phyloP scores from a whole-genome alignment of 2,329 filamentous ascomycete genomes.

The Colletotrichum camelliae region DNA sequence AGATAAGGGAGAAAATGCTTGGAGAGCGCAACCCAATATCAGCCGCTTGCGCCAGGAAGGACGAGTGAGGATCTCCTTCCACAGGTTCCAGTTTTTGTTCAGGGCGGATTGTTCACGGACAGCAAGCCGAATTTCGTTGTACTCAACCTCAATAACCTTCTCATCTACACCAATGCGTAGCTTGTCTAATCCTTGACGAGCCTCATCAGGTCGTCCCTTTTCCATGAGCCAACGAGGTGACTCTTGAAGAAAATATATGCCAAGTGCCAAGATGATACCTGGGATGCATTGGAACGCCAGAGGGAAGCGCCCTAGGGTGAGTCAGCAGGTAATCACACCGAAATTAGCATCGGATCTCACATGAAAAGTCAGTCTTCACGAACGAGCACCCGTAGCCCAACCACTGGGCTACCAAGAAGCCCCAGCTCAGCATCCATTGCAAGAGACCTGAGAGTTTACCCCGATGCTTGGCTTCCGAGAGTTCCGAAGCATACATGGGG shows the following conservation, averaged over 20 bases:
- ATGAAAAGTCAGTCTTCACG: slow-evolving; percentile 30
- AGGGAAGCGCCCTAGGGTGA: slow-evolving; percentile 34
- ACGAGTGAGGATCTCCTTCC: slow-evolving; percentile 45
- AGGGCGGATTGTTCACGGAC: slow-evolving; percentile 34
- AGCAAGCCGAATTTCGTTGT: slow-evolving; percentile 42
- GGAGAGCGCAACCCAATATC: slow-evolving; percentile 51
- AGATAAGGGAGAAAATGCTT: slow-evolving; percentile 50
- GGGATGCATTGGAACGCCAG: slow-evolving; percentile 33
- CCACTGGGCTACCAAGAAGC: slow-evolving; percentile 44
- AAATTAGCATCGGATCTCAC: slow-evolving; percentile 24
- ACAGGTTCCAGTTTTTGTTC: slow-evolving; percentile 36
- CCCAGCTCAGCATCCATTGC: slow-evolving; percentile 50
- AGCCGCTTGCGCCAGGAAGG: slow-evolving; percentile 51
- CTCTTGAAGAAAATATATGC: slow-evolving; percentile 31
- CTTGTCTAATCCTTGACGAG: slow-evolving; percentile 37
- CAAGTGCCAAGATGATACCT: slow-evolving; percentile 26
- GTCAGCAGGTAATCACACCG: neutral
- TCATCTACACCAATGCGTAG: slow-evolving; percentile 33
- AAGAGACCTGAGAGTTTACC: slow-evolving; percentile 44
- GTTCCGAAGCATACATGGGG: slow-evolving; percentile 50
- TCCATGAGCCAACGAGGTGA: slow-evolving; percentile 36
- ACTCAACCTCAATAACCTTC: slow-evolving; percentile 42
- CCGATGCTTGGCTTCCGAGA: slow-evolving; percentile 41
- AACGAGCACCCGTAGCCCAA: slow-evolving; percentile 36
- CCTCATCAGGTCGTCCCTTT: slow-evolving; percentile 38